Conservation (phyloP, 306 rosid species). For the Ammopiptanthus mongolicus region DNA sequence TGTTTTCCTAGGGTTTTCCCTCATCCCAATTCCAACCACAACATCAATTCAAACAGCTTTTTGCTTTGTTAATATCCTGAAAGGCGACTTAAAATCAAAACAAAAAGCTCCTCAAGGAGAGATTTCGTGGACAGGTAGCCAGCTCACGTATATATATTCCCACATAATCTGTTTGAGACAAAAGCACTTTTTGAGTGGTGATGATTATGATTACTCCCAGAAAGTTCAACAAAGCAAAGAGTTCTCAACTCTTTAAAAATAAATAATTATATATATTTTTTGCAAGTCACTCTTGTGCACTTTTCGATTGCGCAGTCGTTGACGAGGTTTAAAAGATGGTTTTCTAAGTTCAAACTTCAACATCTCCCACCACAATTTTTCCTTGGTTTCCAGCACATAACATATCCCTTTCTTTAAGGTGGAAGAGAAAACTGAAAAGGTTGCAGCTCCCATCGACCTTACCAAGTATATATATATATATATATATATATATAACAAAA, state of each 20-base stretch:
- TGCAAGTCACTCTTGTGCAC: conserved; percentile 36
- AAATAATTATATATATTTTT: conserved; percentile 19
- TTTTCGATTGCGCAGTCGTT: conserved; percentile 30
- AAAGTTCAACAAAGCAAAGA: conserved; percentile 24
- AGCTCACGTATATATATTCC: background rate
- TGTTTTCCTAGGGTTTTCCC: conserved; percentile 8
- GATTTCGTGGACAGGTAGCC: background rate
- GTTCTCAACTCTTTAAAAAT: background rate
- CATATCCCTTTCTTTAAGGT: conserved; percentile 13
- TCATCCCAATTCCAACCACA: background rate
- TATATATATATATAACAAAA: too few relatives aligned
- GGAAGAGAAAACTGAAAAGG: conserved; percentile 13
- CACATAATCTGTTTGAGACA: conserved; percentile 12
- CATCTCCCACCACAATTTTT: conserved; percentile 26
- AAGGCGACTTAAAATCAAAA: conserved; percentile 6
- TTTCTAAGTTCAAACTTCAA: conserved; percentile 21
- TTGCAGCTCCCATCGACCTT: background rate
- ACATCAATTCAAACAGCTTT: conserved; percentile 20
- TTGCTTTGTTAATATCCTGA: conserved; percentile 9
- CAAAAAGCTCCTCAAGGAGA: background rate
- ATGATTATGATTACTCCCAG: conserved; percentile 25
- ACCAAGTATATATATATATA: too few relatives aligned
- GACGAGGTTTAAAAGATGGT: background rate
- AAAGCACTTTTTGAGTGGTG: conserved; percentile 12
- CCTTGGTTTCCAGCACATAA: background rate